Evolutionary conservation across 2,329 filamentous ascomycete genomes (phyloP).

Genomic region (Massarina eburnea): DNA sequence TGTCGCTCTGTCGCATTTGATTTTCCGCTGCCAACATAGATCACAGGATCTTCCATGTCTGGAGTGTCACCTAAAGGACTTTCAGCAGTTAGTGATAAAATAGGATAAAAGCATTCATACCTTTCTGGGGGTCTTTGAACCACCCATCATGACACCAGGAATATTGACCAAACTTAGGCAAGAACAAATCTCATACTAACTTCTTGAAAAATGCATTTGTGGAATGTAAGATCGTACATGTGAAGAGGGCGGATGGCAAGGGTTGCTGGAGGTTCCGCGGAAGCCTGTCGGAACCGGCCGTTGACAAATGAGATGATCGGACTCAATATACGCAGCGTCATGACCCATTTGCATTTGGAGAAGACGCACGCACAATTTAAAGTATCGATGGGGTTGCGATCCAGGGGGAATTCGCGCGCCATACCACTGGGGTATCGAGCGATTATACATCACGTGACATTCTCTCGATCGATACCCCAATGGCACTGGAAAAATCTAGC

Average conservation of each 20-base stretch:
- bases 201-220: conserved; percentile 6
- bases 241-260: conserved; percentile 1
- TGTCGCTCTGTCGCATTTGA: conserved; percentile 40
- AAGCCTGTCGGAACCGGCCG: conserved; percentile 4
- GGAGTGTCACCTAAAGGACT: conserved; percentile 8
- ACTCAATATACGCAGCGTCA: too few relatives aligned
- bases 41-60: conserved; percentile 30
- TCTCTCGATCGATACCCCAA: too few relatives aligned
- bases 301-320: conserved; percentile 5
- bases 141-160: conserved; percentile 8
- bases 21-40: conserved; percentile 39
- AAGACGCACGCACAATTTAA: too few relatives aligned
- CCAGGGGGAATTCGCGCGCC: too few relatives aligned
- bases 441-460: too few relatives aligned
- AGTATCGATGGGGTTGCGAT: too few relatives aligned
- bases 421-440: too few relatives aligned
- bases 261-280: conserved; percentile 10
- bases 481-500: too few relatives aligned
- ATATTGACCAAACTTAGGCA: conserved; percentile 7
- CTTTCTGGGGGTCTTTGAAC: conserved; percentile 11
- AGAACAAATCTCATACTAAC: neutral
- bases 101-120: conserved; percentile 7
- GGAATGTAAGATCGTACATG: conserved; percentile 5
- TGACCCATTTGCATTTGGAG: too few relatives aligned
- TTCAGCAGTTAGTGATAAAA: conserved; percentile 5